These are phyloP conservation scores for Fusarium miscanthi DNA, from an alignment of 2,329 filamentous ascomycete species.

Conservation along the genomic window DNA sequence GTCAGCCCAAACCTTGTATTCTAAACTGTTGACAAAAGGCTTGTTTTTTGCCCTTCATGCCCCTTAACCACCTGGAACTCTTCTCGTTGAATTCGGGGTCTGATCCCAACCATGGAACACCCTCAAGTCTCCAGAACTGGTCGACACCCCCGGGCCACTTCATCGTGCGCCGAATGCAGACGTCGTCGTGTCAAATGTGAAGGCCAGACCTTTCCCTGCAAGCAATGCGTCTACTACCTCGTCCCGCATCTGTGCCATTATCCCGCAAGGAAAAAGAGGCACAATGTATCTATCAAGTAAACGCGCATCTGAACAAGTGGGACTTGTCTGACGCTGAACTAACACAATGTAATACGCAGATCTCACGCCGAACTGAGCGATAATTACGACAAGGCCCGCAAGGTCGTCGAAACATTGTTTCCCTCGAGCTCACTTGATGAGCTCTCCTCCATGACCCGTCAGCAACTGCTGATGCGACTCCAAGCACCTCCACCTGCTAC, in stretches of 20 bases:
- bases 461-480: not conserved
- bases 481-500: not conserved
- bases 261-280: not conserved
- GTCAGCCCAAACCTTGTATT: not conserved
- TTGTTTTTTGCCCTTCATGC: not conserved
- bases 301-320: not conserved
- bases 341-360: not conserved
- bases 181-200: not conserved
- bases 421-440: not conserved
- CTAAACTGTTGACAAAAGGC: not conserved
- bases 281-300: not conserved
- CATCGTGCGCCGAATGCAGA: not conserved
- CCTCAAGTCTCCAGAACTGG: not conserved
- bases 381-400: not conserved
- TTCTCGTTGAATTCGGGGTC: not conserved
- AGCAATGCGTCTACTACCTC: not conserved
- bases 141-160: not conserved
- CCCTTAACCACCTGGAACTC: not conserved
- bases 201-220: not conserved
- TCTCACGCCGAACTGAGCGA: not conserved
- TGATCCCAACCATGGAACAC: not conserved
- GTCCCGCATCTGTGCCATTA: not conserved
- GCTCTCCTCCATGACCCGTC: not conserved
- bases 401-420: not conserved
- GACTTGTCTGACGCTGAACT: not conserved